A percentile compares a stretch with the other conserved stretches of the same genome.
Conservation (phyloP, 768 basidiomycete species). For the Cubamyces lactineus region DNA sequence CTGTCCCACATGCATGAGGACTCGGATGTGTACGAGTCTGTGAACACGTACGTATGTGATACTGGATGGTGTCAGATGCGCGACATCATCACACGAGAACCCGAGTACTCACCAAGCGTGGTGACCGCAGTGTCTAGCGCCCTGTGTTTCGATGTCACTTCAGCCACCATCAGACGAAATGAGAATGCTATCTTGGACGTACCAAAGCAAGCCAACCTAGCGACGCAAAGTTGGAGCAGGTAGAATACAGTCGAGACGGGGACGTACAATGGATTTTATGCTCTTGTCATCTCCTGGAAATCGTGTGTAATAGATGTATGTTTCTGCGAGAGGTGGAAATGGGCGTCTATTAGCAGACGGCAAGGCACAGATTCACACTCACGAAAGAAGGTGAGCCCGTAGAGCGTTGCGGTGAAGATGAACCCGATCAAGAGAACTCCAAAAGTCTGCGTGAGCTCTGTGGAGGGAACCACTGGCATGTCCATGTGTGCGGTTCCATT, state of each 20-base stretch:
- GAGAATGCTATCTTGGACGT: not conserved
- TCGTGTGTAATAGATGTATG: slow-evolving; percentile 31
- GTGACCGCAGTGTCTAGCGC: slow-evolving; percentile 30
- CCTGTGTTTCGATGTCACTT: slow-evolving; percentile 11
- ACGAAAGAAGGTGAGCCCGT: slow-evolving; percentile 35
- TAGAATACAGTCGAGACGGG: not conserved
- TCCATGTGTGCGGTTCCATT: not conserved
- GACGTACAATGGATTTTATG: slow-evolving; percentile 27
- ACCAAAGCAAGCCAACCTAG: slow-evolving; percentile 31
- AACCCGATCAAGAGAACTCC: slow-evolving; percentile 35
- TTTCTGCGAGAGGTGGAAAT: slow-evolving; percentile 19
- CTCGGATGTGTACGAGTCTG: not conserved
- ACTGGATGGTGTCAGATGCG: slow-evolving; percentile 11
- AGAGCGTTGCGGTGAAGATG: slow-evolving; percentile 31
- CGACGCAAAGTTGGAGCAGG: not conserved
- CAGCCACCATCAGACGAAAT: not conserved
- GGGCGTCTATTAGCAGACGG: not conserved
- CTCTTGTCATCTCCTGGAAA: slow-evolving; percentile 25
- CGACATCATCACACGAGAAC: not conserved
- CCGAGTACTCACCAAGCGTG: slow-evolving; percentile 23
- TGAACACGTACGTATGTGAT: slow-evolving; percentile 28
- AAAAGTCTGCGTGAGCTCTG: slow-evolving; percentile 28
- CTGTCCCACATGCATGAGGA: not conserved
- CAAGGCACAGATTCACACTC: slow-evolving; percentile 2
- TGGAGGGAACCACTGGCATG: not conserved